phyloP scores from a whole-genome alignment of 495 filamentous ascomycete species.

The Cercophora samala region DNA sequence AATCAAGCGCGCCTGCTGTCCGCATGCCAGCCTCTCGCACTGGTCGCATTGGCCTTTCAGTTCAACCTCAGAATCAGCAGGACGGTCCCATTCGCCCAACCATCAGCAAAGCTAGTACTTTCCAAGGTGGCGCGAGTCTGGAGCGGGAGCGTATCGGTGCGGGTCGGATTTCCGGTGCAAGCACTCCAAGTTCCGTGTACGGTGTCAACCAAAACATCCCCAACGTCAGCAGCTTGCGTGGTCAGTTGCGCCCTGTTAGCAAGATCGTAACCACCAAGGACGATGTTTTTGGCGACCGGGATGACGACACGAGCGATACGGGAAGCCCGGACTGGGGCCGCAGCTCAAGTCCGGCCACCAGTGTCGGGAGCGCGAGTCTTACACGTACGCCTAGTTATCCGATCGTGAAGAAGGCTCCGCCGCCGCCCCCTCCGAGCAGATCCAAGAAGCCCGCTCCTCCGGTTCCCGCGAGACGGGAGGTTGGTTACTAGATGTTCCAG shows the following conservation, averaged over 20 bases:
- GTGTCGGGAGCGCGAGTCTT: slow-evolving; percentile 50
- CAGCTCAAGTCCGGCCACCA: slow-evolving; percentile 61
- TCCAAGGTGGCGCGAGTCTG: slow-evolving; percentile 30
- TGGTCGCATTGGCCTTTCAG: slow-evolving; percentile 40
- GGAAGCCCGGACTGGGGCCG: slow-evolving; percentile 59
- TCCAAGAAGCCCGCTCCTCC: slow-evolving; percentile 76
- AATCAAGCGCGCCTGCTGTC: slow-evolving; percentile 37
- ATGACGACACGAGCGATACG: slow-evolving; percentile 59
- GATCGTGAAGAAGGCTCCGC: slow-evolving; percentile 59
- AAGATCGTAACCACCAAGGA: slow-evolving; percentile 40
- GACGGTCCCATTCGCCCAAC: slow-evolving; percentile 40
- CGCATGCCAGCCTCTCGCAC: slow-evolving; percentile 62
- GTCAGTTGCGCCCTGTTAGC: slow-evolving; percentile 42
- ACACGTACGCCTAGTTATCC: slow-evolving; percentile 53
- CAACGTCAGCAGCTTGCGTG: slow-evolving; percentile 38
- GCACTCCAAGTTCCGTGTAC: slow-evolving; percentile 30
- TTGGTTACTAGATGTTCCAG: slow-evolving; percentile 30
- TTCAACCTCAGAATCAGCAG: slow-evolving; percentile 32
- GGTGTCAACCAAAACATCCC: slow-evolving; percentile 28
- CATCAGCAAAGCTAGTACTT: slow-evolving; percentile 43
- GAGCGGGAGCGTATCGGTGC: slow-evolving; percentile 28
- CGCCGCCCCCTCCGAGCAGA: slow-evolving; percentile 77
- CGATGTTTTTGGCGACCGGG: slow-evolving; percentile 62
- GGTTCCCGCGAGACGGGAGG: slow-evolving; percentile 42
- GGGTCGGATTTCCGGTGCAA: slow-evolving; percentile 26